Evolutionary conservation across 352 stramenopile genomes (phyloP), one percentile per base, ranked within the genome.

Genomic region (Pythium coloratum): DNA sequence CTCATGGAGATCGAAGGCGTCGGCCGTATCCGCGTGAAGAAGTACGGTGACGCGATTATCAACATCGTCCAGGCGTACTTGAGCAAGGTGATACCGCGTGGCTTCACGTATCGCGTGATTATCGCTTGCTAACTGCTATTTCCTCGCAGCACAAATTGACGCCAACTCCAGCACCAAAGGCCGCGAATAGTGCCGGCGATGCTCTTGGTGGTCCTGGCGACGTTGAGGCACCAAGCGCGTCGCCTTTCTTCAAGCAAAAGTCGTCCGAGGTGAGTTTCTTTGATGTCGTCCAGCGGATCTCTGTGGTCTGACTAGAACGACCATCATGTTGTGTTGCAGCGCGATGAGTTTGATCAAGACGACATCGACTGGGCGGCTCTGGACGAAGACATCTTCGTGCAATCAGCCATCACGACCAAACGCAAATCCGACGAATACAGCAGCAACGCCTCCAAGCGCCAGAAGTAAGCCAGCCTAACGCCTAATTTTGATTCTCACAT

Each of bases 21-120:
- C 13, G 88, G 88, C 49, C 80, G 83, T 6, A 94, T 85, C 71
- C 88, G 88, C 14, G 83, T 92, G 20, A 93, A 94, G 63, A 96
- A 96, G 57, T 96, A 91, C 66, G 88, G 88, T 24, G 77, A 88
- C 30, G 73, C 88, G 26, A 94, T 96, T 71, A 91, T 96, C 33
- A 72, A 88, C 8, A 92, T 96, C 40, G 86, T 96, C 38, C 83
- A 91, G 62, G 80, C 67, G 6, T 93, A 94, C 61, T 68, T 96
- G 32, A 70, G 70, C 68, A 94, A 93, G 81, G 87, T 93, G 66
- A 38, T 33, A 13, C 16, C 10, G 10, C 1, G 13, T 53, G 24
- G 3, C 14, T 14, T 50, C 24, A 32, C 20, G 2, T n/a, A 30
- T 5, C 6, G 18, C 18, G 24, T 14, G 14, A 6, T 30, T 6